phyloP scores from a whole-genome alignment of 1,284 basidiomycete species.

The Cryptococcus sp. region DNA sequence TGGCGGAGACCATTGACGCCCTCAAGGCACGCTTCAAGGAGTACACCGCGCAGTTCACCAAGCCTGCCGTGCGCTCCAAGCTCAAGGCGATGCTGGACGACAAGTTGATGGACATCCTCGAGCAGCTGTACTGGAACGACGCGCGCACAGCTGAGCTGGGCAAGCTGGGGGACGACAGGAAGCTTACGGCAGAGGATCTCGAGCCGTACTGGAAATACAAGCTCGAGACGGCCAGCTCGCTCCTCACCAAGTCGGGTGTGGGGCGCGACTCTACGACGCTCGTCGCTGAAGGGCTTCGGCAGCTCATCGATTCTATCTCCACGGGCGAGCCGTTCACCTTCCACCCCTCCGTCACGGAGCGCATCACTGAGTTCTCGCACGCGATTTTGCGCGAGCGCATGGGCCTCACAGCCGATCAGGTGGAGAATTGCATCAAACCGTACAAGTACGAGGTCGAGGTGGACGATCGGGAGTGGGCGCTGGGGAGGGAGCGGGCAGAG shows the following conservation, averaged over 20 bases:
- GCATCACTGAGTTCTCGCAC: conserved; percentile 87
- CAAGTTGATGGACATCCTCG: conserved; percentile 93
- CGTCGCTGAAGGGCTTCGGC: conserved; percentile 89
- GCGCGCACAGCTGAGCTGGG: conserved; percentile 73
- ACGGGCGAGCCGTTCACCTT: conserved; percentile 84
- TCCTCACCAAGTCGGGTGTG: conserved; percentile 95
- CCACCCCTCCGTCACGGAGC: conserved; percentile 82
- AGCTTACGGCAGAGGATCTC: conserved; percentile 63
- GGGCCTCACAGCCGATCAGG: conserved; percentile 90
- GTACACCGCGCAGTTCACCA: conserved; percentile 78
- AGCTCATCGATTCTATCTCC: conserved; percentile 83
- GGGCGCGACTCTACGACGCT: conserved; percentile 89
- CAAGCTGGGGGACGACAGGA: conserved; percentile 66
- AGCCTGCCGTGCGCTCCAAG: conserved; percentile 80
- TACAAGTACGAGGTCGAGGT: conserved; percentile 90
- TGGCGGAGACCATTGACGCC: conserved; percentile 91
- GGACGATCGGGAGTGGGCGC: conserved; percentile 85
- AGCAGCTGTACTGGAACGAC: conserved; percentile 96
- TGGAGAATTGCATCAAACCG: conserved; percentile 99
- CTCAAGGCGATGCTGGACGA: conserved; percentile 90
- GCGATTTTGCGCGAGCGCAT: conserved; percentile 88
- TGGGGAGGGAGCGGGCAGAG: conserved; percentile 70
- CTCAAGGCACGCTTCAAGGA: conserved; percentile 90
- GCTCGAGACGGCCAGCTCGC: conserved; percentile 83
- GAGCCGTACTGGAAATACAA: conserved; percentile 96